phyloP scores from a whole-genome alignment of 495 filamentous ascomycete species.

The Bacidia rubella region DNA sequence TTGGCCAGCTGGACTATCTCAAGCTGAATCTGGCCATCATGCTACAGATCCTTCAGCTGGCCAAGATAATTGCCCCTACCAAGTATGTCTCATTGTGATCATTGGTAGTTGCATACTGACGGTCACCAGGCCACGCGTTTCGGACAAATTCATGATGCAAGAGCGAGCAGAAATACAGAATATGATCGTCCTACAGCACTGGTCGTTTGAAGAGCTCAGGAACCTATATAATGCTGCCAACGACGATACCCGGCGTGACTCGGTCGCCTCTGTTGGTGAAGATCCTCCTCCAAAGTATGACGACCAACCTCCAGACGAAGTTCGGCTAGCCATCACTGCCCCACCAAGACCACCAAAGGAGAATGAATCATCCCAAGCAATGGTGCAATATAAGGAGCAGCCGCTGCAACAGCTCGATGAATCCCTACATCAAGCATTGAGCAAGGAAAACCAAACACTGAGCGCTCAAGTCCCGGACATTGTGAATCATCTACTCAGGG shows the following conservation, averaged over 20 bases:
- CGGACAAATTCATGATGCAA: slow-evolving; percentile 27
- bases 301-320: slow-evolving; percentile 9
- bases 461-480: slow-evolving; percentile 25
- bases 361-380: slow-evolving; percentile 10
- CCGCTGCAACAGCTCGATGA: slow-evolving; percentile 24
- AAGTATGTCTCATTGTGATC: slow-evolving; percentile 8
- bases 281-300: slow-evolving; percentile 21
- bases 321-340: slow-evolving; percentile 8
- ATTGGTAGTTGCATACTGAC: slow-evolving; percentile 4
- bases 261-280: slow-evolving; percentile 10
- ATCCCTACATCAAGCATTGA: slow-evolving; percentile 24
- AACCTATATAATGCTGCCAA: slow-evolving; percentile 28
- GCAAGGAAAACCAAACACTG: slow-evolving; percentile 29
- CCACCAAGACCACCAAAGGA: slow-evolving; percentile 6
- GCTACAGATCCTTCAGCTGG: slow-evolving; percentile 29
- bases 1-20: slow-evolving; percentile 33
- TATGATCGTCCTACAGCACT: slow-evolving; percentile 35
- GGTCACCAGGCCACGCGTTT: slow-evolving; percentile 5
- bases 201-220: slow-evolving; percentile 29
- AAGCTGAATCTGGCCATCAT: slow-evolving; percentile 34
- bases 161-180: slow-evolving; percentile 34
- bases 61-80: slow-evolving; percentile 17
- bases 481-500: slow-evolving; percentile 25
- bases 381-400: slow-evolving; percentile 22
- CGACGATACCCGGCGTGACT: slow-evolving; percentile 23